Evolutionary conservation across 306 rosid genomes (phyloP).

Genomic region (Pterocarpus santalinus): DNA sequence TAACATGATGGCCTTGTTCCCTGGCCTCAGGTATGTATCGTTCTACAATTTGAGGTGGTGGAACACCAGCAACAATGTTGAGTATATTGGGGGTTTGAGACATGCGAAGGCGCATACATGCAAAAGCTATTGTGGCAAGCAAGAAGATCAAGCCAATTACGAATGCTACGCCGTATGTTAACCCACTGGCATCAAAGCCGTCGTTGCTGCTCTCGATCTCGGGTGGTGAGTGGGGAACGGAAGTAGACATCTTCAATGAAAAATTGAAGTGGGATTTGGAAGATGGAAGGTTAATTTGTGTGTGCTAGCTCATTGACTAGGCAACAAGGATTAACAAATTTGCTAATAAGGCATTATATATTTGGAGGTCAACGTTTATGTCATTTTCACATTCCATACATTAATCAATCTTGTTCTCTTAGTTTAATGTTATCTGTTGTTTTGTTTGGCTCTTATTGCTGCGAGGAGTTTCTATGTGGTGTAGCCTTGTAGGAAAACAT

Average conservation of each 20-base stretch:
- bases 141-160: conserved; percentile 30
- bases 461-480: conserved; percentile 14
- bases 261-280: conserved; percentile 6
- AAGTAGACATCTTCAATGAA: no score
- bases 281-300: background rate
- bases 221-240: no score
- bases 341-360: background rate
- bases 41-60: background rate
- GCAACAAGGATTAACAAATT: background rate
- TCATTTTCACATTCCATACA: conserved; percentile 1
- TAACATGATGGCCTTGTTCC: conserved; percentile 31
- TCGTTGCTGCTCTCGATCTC: background rate
- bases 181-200: background rate
- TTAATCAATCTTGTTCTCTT: background rate
- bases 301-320: no score
- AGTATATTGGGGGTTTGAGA: background rate
- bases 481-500: background rate
- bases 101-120: conserved; percentile 44
- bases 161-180: conserved; percentile 33
- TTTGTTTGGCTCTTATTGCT: conserved; percentile 14
- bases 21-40: background rate
- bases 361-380: conserved; percentile 15
- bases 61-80: background rate
- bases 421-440: conserved; percentile 4
- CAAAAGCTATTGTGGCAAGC: conserved; percentile 9